Percentiles rank a stretch among this genome's conserved stretches.
Conservation (phyloP, 345 rosid species). For the Populus davidiana region DNA sequence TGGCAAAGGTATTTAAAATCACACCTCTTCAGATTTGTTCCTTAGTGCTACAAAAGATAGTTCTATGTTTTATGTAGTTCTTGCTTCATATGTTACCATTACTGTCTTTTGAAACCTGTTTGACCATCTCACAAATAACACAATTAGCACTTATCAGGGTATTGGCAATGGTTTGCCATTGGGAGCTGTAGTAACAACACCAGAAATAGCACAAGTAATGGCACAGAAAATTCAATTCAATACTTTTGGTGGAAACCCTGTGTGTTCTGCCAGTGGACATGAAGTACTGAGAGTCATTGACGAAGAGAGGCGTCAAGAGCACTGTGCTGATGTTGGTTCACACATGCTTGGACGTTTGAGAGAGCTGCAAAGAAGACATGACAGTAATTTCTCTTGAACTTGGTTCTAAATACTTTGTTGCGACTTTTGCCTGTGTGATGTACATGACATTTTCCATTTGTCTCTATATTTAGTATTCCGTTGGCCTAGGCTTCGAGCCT, state of each 20-base stretch:
- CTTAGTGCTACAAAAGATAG: neutral
- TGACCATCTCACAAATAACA: conserved; percentile 1
- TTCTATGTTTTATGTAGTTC: neutral
- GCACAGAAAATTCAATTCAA: conserved; percentile 80
- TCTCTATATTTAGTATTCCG: neutral
- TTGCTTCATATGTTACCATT: neutral
- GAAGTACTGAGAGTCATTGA: conserved; percentile 91
- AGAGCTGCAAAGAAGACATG: conserved; percentile 64
- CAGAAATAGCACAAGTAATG: conserved; percentile 91
- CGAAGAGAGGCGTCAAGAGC: conserved; percentile 79
- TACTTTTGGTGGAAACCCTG: conserved; percentile 97
- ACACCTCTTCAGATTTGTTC: neutral
- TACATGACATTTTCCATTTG: neutral
- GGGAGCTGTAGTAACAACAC: conserved; percentile 94
- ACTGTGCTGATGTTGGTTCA: conserved; percentile 74
- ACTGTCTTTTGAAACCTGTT: neutral
- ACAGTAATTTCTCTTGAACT: conserved; percentile 47
- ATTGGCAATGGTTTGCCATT: conserved; percentile 94
- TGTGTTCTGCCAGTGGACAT: conserved; percentile 94
- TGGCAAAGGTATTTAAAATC: conserved; percentile 75
- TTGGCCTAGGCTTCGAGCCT: neutral
- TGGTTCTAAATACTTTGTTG: neutral
- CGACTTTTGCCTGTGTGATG: neutral
- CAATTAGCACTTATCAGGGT: conserved; percentile 45
- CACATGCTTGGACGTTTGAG: conserved; percentile 67